Evolutionary conservation across 2,329 filamentous ascomycete species (phyloP).

Genomic region (Colletotrichum graminicola): DNA sequence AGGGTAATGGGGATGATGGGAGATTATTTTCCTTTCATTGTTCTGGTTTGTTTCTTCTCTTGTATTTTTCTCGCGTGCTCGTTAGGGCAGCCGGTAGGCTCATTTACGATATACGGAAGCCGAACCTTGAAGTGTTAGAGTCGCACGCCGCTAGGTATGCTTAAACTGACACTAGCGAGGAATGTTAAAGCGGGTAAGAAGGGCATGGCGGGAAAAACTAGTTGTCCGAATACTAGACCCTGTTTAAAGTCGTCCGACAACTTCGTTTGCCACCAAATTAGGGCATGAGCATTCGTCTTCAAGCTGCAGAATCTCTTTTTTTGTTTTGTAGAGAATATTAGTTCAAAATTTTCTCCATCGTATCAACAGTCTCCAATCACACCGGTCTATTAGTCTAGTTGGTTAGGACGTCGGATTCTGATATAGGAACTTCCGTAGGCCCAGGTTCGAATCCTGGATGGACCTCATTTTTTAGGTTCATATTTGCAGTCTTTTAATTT

Average conservation of each 20-base stretch:
- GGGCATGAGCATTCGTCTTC: no score
- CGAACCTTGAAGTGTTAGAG: neutral
- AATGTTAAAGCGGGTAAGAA: neutral
- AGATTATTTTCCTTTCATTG: neutral
- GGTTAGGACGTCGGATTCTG: slow-evolving; percentile 41
- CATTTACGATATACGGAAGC: neutral
- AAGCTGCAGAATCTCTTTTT: no score
- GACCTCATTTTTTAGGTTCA: no score
- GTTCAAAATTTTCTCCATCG: no score
- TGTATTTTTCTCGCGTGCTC: neutral
- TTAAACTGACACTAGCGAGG: neutral
- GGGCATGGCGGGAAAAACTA: no score
- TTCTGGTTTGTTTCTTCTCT: neutral
- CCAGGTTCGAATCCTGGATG: slow-evolving; percentile 40
- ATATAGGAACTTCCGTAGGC: slow-evolving; percentile 26
- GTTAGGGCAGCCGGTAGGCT: neutral
- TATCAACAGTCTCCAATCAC: neutral
- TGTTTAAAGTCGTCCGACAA: neutral
- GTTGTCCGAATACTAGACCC: fast-evolving
- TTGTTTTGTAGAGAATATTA: no score
- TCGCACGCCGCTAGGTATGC: neutral
- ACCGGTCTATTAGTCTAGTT: slow-evolving; percentile 39
- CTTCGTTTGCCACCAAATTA: no score
- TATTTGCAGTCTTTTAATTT: no score
- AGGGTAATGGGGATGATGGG: neutral